Base-by-base conservation (phyloP, 805 yeast species). In the Pichia gijzeniarum region DNA sequence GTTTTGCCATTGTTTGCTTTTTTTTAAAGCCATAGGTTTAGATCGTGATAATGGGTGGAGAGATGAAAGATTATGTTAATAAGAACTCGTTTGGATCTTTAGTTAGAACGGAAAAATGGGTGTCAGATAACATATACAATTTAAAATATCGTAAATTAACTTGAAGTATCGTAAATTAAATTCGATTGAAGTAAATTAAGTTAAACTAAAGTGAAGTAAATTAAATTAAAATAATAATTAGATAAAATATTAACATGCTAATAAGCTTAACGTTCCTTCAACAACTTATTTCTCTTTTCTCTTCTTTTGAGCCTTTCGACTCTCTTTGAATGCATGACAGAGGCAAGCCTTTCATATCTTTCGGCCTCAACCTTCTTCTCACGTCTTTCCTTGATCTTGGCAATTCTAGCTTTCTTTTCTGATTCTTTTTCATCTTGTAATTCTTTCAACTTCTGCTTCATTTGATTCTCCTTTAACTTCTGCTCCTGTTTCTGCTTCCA, bases 211-310 rank as follows among this genome's bases (percentile, higher is more conserved):
- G 28, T 25, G 10, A 25, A 25, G 10, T 10, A 25, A 25, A 6
- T 6, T 25, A 25, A 25, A 25, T 7, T 25, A 7, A 25, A 25
- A 25, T 25, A 25, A 7, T 7, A 25, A 25, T 6, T 25, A 25
- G 10, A 7, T 25, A 36, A 14, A 12, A 36, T 21, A 30, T n/a
- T 17, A 38, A 10, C 8, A 38, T 35, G 28, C 16, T n/a, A 9
- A 25, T n/a, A 27, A 2, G n/a, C 2, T 30, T 50, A 62, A 53
- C 97, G 96, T 61, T 90, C 98, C 63, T 82, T 88, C 62, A 90
- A 79, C 58, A 89, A 71, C 69, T 91, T 91, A 70, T 90, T 91
- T 69, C 98, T 82, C 83, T 91, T 91, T 62, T 91, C 99, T 61
- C 84, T 81, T 71, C 84, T 82, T 69, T 85, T 82, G 68, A 91